phyloP scores from a whole-genome alignment of 768 basidiomycete species.

The Auriscalpium vulgare region DNA sequence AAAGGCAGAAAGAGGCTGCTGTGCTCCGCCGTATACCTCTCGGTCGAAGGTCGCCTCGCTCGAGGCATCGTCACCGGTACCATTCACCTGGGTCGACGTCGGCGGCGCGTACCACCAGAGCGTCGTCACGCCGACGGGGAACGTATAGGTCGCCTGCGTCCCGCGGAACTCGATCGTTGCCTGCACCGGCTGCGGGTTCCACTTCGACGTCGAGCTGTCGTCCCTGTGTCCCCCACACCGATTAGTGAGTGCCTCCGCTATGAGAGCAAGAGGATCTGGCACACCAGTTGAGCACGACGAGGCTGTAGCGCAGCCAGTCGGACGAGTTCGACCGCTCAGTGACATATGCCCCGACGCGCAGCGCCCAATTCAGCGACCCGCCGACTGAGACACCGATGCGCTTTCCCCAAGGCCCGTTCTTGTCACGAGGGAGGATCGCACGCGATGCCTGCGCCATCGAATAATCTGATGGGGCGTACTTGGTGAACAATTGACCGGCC shows the following conservation, averaged over 20 bases:
- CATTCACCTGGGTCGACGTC: neutral
- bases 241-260: too few relatives aligned
- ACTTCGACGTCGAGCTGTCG: slow-evolving; percentile 39
- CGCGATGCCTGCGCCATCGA: slow-evolving; percentile 70
- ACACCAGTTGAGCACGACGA: slow-evolving; percentile 70
- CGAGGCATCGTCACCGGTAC: neutral
- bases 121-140: slow-evolving; percentile 67
- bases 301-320: slow-evolving; percentile 58
- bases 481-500: too few relatives aligned
- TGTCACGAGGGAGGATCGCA: slow-evolving; percentile 62
- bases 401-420: slow-evolving; percentile 58
- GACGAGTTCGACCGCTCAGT: slow-evolving; percentile 43
- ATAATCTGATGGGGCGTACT: slow-evolving; percentile 36
- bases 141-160: slow-evolving; percentile 64
- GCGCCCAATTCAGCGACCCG: slow-evolving; percentile 47
- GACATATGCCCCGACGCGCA: slow-evolving; percentile 60
- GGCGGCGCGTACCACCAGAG: slow-evolving; percentile 39
- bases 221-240: slow-evolving; percentile 23
- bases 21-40: neutral
- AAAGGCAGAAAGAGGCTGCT: neutral
- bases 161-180: slow-evolving; percentile 61
- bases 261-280: slow-evolving; percentile 27
- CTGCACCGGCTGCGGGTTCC: slow-evolving; percentile 46
- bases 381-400: slow-evolving; percentile 58
- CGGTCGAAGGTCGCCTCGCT: neutral